Evolutionary conservation across 169 alveolate species (phyloP).

Genomic region (Perkinsus chesapeaki): DNA sequence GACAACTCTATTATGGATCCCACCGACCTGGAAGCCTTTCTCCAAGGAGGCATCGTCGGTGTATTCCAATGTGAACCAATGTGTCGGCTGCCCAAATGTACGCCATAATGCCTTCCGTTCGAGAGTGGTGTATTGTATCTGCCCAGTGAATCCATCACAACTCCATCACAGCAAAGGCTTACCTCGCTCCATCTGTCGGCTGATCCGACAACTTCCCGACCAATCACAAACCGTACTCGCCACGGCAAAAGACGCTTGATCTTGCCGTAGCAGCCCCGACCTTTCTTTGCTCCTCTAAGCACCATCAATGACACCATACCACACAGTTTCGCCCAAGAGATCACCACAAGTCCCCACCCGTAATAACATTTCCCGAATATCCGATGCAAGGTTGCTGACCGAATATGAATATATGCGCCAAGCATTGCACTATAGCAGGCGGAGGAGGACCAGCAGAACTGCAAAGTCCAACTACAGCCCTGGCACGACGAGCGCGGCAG

Average conservation of each 20-base stretch:
- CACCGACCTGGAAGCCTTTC: neutral
- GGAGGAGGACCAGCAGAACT: no score
- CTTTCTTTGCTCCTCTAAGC: neutral
- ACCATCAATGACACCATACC: neutral
- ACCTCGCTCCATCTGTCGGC: neutral
- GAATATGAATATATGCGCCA: no score
- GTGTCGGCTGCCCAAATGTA: neutral
- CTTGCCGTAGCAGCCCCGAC: neutral
- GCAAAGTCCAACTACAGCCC: no score
- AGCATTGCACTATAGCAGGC: no score
- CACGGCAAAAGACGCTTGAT: neutral
- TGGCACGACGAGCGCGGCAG: no score
- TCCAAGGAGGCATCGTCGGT: neutral
- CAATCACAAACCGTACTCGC: neutral
- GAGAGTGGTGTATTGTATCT: neutral
- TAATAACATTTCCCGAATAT: no score
- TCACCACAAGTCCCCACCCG: no score
- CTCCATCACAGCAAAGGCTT: neutral
- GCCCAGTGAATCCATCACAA: neutral
- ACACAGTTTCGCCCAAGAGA: neutral
- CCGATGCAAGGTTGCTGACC: no score
- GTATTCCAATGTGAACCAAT: neutral
- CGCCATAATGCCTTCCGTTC: neutral
- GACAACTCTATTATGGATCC: no score
- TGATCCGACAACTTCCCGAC: neutral